phyloP scores from a whole-genome alignment of 495 filamentous ascomycete species.

The Parmelia sp. region DNA sequence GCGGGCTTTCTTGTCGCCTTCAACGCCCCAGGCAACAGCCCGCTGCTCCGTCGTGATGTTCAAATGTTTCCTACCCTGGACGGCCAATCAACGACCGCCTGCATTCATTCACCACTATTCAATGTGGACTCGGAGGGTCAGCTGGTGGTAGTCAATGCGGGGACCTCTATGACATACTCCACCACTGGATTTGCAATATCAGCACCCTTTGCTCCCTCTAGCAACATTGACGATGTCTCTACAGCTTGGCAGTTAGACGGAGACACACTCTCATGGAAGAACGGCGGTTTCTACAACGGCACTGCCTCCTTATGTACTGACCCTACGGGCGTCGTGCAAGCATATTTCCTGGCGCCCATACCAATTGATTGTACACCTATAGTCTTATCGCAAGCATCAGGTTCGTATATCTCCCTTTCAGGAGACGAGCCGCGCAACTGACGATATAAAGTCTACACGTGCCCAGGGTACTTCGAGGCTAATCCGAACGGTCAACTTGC shows the following conservation, averaged over 20 bases:
- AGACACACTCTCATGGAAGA: not conserved
- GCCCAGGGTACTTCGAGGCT: not conserved
- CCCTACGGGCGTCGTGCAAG: not conserved
- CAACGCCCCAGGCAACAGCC: not conserved
- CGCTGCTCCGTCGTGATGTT: not conserved
- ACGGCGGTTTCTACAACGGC: not conserved
- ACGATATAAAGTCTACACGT: not conserved
- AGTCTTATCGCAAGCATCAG: not conserved
- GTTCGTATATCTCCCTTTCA: not conserved
- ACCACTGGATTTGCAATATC: not conserved
- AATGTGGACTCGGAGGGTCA: not conserved
- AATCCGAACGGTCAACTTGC: slow-evolving; percentile 4
- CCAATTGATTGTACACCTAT: slow-evolving; percentile 1
- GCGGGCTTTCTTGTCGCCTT: not conserved
- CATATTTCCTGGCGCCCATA: not conserved
- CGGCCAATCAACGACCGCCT: not conserved
- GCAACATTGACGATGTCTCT: not conserved
- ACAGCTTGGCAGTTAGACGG: slow-evolving; percentile 3
- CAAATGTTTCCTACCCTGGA: not conserved
- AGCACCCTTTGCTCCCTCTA: slow-evolving; percentile 2
- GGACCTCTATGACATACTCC: not conserved
- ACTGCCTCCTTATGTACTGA: slow-evolving; percentile 6
- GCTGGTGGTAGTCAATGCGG: not conserved
- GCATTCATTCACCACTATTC: not conserved
- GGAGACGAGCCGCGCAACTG: not conserved